These are phyloP conservation scores for Hydnomerulius pinastri DNA, from an alignment of 768 basidiomycete genomes.

Conservation along the genomic window DNA sequence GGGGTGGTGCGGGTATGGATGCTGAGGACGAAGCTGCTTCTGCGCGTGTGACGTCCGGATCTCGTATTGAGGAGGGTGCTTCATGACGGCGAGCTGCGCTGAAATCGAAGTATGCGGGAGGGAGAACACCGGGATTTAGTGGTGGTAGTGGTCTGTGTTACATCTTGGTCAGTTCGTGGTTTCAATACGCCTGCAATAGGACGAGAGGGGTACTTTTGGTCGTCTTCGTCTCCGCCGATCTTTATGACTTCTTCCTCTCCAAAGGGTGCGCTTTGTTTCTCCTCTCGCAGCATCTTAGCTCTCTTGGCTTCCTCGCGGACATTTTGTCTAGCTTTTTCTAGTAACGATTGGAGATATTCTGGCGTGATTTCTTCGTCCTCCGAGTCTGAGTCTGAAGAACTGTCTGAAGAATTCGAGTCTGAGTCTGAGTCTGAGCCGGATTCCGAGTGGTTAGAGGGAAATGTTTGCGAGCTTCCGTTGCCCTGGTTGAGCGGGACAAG, in stretches of 20 bases:
- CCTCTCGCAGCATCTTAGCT: constrained; percentile 25
- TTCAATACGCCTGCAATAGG: constrained; percentile 3
- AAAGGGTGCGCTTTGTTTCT: constrained; percentile 22
- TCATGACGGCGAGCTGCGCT: constrained; percentile 43
- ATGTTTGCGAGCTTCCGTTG: constrained; percentile 2
- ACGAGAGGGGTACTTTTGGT: constrained; percentile 35
- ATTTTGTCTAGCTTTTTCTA: constrained; percentile 62
- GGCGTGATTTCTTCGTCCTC: constrained; percentile 53
- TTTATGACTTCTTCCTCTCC: constrained; percentile 60
- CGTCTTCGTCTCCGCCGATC: constrained; percentile 39
- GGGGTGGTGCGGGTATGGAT: constrained; percentile 58
- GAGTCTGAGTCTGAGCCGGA: constrained; percentile 38
- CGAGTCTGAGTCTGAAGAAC: constrained; percentile 33
- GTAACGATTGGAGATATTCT: constrained; percentile 61
- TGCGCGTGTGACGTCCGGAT: constrained; percentile 60
- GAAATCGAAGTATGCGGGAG: constrained; percentile 63
- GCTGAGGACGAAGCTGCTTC: constrained; percentile 52
- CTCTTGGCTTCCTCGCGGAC: constrained; percentile 36
- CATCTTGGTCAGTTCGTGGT: constrained; percentile 1
- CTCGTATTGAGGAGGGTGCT: constrained; percentile 50
- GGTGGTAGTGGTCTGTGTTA: constrained; percentile 55
- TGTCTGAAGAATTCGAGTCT: constrained; percentile 33
- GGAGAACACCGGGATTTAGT: constrained; percentile 67
- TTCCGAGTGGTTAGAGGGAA: constrained; percentile 3
- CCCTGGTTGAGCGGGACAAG: constrained; percentile 4